These are phyloP conservation scores for Fragaria iinumae DNA, from an alignment of 306 rosid genomes.

Conservation along the genomic window DNA sequence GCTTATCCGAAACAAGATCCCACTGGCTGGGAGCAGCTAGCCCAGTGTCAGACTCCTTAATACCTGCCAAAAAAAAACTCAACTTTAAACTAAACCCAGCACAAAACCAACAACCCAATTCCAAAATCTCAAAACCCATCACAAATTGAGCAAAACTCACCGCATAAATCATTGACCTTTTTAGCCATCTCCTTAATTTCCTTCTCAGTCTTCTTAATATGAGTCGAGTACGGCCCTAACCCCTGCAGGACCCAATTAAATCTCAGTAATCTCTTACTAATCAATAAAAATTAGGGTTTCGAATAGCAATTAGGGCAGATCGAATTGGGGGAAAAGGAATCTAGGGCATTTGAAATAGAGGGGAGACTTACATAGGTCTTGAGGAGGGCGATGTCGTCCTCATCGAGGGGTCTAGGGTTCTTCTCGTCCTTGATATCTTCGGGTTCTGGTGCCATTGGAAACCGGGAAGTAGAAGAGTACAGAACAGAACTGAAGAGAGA, in stretches of 20 bases:
- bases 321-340: neutral
- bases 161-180: slow-evolving; percentile 90
- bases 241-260: slow-evolving; percentile 55
- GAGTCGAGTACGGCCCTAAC: slow-evolving; percentile 86
- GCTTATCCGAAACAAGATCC: slow-evolving; percentile 99
- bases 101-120: neutral
- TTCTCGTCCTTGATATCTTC: slow-evolving; percentile 98
- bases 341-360: slow-evolving; percentile 32
- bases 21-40: slow-evolving; percentile 99
- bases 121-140: neutral
- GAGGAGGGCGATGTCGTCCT: slow-evolving; percentile 93
- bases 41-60: slow-evolving; percentile 99
- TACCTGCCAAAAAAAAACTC: slow-evolving; percentile 46
- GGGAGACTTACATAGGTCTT: slow-evolving; percentile 67
- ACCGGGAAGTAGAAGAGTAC: neutral
- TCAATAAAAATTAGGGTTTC: neutral
- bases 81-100: neutral
- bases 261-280: neutral
- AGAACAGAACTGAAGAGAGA: neutral
- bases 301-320: neutral
- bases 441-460: slow-evolving; percentile 67
- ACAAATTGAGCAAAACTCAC: slow-evolving; percentile 38
- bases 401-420: slow-evolving; percentile 94
- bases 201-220: slow-evolving; percentile 81
- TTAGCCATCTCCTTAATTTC: slow-evolving; percentile 97